Evolutionary conservation across 768 basidiomycete species (phyloP).

Genomic region (Termitomyces heimii): DNA sequence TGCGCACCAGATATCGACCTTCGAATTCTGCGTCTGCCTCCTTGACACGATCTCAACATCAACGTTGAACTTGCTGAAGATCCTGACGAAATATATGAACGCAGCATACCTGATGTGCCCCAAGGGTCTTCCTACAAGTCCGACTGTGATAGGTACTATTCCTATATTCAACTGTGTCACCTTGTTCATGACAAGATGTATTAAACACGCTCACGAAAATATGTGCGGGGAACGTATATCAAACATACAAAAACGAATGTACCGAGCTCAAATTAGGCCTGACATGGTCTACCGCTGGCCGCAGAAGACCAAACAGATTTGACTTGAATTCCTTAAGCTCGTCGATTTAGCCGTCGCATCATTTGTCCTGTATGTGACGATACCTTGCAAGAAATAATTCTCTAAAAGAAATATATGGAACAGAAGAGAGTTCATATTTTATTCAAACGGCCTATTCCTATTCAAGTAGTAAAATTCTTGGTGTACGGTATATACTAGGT

Average conservation of each 20-base stretch:
- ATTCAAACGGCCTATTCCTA: neutral
- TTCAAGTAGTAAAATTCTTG: too few relatives aligned
- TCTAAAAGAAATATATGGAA: neutral
- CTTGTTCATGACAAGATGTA: slow-evolving; percentile 24
- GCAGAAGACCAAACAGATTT: slow-evolving; percentile 12
- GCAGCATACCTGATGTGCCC: slow-evolving; percentile 23
- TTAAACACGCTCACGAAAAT: too few relatives aligned
- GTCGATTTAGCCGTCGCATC: too few relatives aligned
- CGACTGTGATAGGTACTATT: slow-evolving; percentile 5
- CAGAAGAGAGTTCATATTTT: neutral
- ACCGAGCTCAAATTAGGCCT: neutral
- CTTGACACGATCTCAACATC: slow-evolving; percentile 30
- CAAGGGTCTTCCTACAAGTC: slow-evolving; percentile 22
- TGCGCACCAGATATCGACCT: too few relatives aligned
- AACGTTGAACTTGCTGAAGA: slow-evolving; percentile 22
- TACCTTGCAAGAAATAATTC: neutral
- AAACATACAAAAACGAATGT: slow-evolving; percentile 20
- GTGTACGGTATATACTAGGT: too few relatives aligned
- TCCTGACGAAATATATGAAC: slow-evolving; percentile 35
- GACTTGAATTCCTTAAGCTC: neutral
- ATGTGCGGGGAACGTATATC: slow-evolving; percentile 21
- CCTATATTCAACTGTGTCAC: slow-evolving; percentile 15
- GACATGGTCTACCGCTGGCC: slow-evolving; percentile 9
- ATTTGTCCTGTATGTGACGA: too few relatives aligned
- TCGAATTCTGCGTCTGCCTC: slow-evolving; percentile 22